A percentile compares a stretch with the other conserved stretches of the same genome.
Evolutionary conservation across 1,139 yeast species (phyloP).

Genomic region (Taphrina communis): DNA sequence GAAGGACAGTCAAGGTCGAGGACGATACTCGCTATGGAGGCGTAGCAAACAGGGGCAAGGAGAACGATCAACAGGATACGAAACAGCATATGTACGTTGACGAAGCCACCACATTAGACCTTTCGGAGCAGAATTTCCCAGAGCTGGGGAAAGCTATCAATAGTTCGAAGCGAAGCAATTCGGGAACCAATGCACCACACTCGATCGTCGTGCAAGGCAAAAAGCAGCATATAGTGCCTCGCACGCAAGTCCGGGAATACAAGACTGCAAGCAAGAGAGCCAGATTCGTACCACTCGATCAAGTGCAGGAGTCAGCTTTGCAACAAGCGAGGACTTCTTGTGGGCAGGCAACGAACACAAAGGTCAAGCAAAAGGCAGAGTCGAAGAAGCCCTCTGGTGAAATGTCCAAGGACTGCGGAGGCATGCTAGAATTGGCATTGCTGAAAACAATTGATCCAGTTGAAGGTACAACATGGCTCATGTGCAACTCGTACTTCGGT

Average conservation of each 20-base stretch:
- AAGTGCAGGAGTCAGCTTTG: background rate
- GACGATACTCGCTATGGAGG: background rate
- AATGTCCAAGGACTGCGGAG: background rate
- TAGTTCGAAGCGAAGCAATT: background rate
- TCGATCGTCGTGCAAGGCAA: background rate
- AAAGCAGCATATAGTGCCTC: background rate
- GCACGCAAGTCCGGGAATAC: background rate
- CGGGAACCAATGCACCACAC: background rate
- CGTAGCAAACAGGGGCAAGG: background rate
- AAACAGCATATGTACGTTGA: background rate
- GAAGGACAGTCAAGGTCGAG: conserved; percentile 7
- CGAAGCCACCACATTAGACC: background rate
- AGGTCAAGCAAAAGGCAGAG: background rate
- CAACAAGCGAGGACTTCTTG: background rate
- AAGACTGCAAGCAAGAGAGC: conserved; percentile 3
- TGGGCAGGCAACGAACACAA: background rate
- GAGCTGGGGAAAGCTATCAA: background rate
- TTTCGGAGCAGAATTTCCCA: conserved; percentile 8
- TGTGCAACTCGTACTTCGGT: conserved; percentile 8
- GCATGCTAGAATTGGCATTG: background rate
- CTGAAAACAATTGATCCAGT: background rate
- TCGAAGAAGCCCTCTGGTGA: no score
- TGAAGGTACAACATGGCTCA: background rate
- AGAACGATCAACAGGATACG: background rate
- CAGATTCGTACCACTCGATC: conserved; percentile 8